phyloP scores from a whole-genome alignment of 1,284 basidiomycete genomes.

The Golubevia sp. region DNA sequence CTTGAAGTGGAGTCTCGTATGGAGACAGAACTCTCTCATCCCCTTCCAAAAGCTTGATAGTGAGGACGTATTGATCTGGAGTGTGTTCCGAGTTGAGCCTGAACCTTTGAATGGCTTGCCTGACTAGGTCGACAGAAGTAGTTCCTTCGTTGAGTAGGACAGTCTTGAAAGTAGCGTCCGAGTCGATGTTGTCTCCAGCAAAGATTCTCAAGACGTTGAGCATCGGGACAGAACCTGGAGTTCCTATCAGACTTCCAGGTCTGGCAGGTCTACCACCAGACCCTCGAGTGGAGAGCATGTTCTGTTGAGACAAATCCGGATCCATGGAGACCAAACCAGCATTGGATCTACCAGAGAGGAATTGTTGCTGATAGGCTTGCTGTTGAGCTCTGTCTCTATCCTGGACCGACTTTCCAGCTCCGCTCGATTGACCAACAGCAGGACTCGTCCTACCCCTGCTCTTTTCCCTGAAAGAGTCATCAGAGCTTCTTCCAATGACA shows the following conservation, averaged over 20 bases:
- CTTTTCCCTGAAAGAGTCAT: slow-evolving; percentile 22
- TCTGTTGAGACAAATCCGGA: not conserved
- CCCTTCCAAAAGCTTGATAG: slow-evolving; percentile 87
- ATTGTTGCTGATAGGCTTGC: slow-evolving; percentile 45
- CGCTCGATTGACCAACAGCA: slow-evolving; percentile 4
- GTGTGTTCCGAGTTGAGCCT: slow-evolving; percentile 67
- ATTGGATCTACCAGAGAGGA: slow-evolving; percentile 24
- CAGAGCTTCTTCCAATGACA: slow-evolving; percentile 28
- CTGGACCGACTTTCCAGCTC: slow-evolving; percentile 29
- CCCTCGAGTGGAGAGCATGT: not conserved
- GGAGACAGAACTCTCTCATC: slow-evolving; percentile 73
- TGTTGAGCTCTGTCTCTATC: slow-evolving; percentile 41
- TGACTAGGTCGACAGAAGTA: slow-evolving; percentile 78
- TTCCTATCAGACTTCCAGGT: slow-evolving; percentile 58
- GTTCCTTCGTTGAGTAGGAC: slow-evolving; percentile 87
- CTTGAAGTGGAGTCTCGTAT: slow-evolving; percentile 78
- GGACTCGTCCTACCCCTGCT: slow-evolving; percentile 17
- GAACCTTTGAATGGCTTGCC: slow-evolving; percentile 92
- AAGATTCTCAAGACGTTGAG: slow-evolving; percentile 93
- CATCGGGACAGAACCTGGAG: slow-evolving; percentile 71
- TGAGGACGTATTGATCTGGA: slow-evolving; percentile 75
- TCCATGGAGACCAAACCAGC: not conserved
- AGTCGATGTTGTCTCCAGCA: slow-evolving; percentile 82
- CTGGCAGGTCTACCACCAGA: slow-evolving; percentile 10
- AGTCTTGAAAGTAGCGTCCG: slow-evolving; percentile 96